phyloP scores from a whole-genome alignment of 2,329 filamentous ascomycete species.

The Geosmithia putterillii region DNA sequence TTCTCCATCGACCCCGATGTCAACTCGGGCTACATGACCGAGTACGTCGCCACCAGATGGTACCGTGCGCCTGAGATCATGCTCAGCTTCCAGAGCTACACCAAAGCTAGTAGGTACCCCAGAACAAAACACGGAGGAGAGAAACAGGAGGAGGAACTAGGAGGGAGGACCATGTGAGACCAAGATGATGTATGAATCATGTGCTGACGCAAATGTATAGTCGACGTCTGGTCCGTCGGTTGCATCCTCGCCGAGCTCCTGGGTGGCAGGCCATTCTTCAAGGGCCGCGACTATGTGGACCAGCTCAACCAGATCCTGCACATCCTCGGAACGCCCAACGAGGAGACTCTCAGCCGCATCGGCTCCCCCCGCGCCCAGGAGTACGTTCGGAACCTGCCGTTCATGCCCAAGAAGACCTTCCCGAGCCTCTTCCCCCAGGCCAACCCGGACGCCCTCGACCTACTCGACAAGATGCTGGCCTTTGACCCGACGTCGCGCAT shows the following conservation, averaged over 20 bases:
- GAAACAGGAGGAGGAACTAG: neutral
- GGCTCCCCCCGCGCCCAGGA: constrained; percentile 93
- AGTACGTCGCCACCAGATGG: constrained; percentile 98
- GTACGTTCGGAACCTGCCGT: constrained; percentile 92
- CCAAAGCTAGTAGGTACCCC: constrained; percentile 84
- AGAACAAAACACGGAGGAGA: neutral
- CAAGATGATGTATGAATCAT: neutral
- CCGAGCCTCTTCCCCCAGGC: constrained; percentile 80
- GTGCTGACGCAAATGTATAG: constrained; percentile 30
- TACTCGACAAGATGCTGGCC: constrained; percentile 92
- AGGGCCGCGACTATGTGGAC: constrained; percentile 97
- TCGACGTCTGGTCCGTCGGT: constrained; percentile 98
- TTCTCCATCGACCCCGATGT: constrained; percentile 97
- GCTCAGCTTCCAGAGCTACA: constrained; percentile 99
- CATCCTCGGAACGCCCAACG: constrained; percentile 92
- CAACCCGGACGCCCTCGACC: constrained; percentile 89
- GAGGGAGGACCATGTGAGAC: neutral
- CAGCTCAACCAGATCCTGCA: constrained; percentile 98
- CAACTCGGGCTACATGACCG: constrained; percentile 98
- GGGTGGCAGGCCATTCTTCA: constrained; percentile 95
- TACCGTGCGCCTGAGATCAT: constrained; percentile 94
- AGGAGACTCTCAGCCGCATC: constrained; percentile 87
- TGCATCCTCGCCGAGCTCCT: constrained; percentile 95
- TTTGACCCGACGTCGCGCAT: constrained; percentile 93
- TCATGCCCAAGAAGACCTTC: constrained; percentile 90